Evolutionary conservation across 2,329 filamentous ascomycete genomes (phyloP).

Genomic region (Pyrenophora seminiperda): DNA sequence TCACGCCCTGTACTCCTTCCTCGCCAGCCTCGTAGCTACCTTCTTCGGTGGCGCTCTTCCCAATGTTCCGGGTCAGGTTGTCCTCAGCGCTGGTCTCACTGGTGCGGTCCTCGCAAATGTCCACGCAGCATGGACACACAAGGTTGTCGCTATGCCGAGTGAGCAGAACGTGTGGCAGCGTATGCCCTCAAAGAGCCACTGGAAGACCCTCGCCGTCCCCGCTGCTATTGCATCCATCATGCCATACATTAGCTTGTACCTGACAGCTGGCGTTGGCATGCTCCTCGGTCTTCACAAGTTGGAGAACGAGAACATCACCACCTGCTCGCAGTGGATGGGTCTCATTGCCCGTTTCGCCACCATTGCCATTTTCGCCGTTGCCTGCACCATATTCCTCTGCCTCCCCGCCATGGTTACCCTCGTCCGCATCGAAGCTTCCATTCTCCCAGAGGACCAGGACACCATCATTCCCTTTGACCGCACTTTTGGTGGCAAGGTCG

Average conservation of each 20-base stretch:
- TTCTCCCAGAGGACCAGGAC: conserved; percentile 80
- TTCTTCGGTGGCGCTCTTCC: conserved; percentile 53
- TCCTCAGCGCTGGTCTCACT: conserved; percentile 63
- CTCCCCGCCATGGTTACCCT: conserved; percentile 80
- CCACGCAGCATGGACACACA: conserved; percentile 81
- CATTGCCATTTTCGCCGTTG: conserved; percentile 46
- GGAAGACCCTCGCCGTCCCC: conserved; percentile 71
- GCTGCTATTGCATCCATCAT: conserved; percentile 66
- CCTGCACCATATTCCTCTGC: conserved; percentile 69
- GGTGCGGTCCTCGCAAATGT: conserved; percentile 69
- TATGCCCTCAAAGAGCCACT: conserved; percentile 68
- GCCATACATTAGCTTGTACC: conserved; percentile 58
- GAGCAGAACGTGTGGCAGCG: conserved; percentile 66
- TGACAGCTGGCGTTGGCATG: conserved; percentile 54
- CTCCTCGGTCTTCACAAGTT: conserved; percentile 46
- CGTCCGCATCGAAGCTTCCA: conserved; percentile 82
- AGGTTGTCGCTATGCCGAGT: conserved; percentile 75
- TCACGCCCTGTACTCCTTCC: conserved; percentile 48
- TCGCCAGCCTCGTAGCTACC: conserved; percentile 47
- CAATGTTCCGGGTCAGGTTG: conserved; percentile 51
- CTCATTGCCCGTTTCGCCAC: conserved; percentile 51
- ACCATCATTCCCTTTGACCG: conserved; percentile 90
- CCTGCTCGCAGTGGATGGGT: conserved; percentile 41
- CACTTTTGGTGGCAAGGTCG: conserved; percentile 76
- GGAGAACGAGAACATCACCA: conserved; percentile 41